Base-by-base conservation (phyloP, 2,329 filamentous ascomycete species). In the Niveomyces coronatus region DNA sequence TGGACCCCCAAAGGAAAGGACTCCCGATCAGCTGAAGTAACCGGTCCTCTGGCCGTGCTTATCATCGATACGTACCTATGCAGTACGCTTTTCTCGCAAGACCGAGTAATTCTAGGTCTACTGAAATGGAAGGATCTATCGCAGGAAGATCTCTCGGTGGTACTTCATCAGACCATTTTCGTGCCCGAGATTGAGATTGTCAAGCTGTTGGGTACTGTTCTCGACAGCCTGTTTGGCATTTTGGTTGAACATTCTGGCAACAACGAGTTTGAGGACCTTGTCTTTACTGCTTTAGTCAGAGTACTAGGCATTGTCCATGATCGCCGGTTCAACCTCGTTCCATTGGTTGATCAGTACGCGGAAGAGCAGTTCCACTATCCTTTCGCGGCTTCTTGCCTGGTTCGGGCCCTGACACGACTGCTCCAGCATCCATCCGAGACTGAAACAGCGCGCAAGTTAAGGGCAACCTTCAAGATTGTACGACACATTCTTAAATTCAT, bases 161-260 rank as follows among this genome's bases (percentile, higher is more conserved):
- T 94, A 1, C 64, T 98, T 29, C 82, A 83, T 54, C 80, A 88
- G 47, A 75, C 96, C 34, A 79, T 88, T 15, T 96, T 96, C 48
- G 88, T 98, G 1, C 85, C 91, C 0, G 91, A 98, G 56, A 94
- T 96, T 40, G 93, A 98, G 60, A 85, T 98, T 23, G 91, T 98
- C 45, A 98, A 96, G 64, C 72, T 96, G 29, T 66, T 96, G 7
- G 82, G 76, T 45, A 83, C 94, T 50, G 87, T 96, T 1, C 81
- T 98, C 37, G 85, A 94, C 56, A 78, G 86, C 0, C 73, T 98
- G 1, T 98, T 98, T 54, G 82, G 85, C 5, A 87, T 95, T 19
- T 67, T 96, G 19, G 85, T 93, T 20, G 87, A 95, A 49, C 81
- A 94, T 52, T 79, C 85, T n/a, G 86, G 85, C 9, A 86, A 86